Evolutionary conservation across 371 early-diverging fungal genomes (phyloP).

Genomic region (Lichtheimia hyalospora): DNA sequence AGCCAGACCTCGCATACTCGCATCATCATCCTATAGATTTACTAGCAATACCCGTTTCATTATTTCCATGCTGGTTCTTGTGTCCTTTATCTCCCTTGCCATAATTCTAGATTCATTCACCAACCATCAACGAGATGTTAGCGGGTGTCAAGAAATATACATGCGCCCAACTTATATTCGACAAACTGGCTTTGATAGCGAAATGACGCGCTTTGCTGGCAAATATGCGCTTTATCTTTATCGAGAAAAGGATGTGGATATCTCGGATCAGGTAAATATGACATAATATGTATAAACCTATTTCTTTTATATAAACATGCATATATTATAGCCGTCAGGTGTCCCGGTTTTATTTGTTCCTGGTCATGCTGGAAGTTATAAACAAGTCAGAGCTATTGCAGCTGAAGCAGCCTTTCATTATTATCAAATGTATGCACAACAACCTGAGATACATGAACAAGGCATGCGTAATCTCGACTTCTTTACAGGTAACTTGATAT

Average conservation of each 20-base stretch:
- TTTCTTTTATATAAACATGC: not conserved
- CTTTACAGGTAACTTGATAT: slow-evolving; percentile 70
- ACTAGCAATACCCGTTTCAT: slow-evolving; percentile 13
- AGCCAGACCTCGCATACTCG: slow-evolving; percentile 12
- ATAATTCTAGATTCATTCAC: slow-evolving; percentile 58
- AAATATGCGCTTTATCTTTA: slow-evolving; percentile 84
- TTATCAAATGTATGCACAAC: slow-evolving; percentile 43
- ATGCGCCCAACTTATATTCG: slow-evolving; percentile 79
- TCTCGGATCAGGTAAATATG: slow-evolving; percentile 36
- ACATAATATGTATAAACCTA: not conserved
- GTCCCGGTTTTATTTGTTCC: slow-evolving; percentile 93
- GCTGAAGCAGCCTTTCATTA: slow-evolving; percentile 64
- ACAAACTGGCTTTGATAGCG: slow-evolving; percentile 62
- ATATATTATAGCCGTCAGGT: slow-evolving; percentile 50
- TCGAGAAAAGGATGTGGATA: slow-evolving; percentile 69
- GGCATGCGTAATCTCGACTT: slow-evolving; percentile 71
- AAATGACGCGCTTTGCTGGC: slow-evolving; percentile 66
- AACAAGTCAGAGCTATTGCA: slow-evolving; percentile 87
- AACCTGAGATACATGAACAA: slow-evolving; percentile 25
- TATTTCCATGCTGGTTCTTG: slow-evolving; percentile 22
- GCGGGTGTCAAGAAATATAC: slow-evolving; percentile 78
- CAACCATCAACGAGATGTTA: slow-evolving; percentile 62
- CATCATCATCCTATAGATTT: slow-evolving; percentile 21
- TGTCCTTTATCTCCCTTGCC: slow-evolving; percentile 27
- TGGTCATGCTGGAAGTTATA: slow-evolving; percentile 93